Evolutionary conservation across 768 basidiomycete species (phyloP).

Genomic region (Boletus barrowsii): DNA sequence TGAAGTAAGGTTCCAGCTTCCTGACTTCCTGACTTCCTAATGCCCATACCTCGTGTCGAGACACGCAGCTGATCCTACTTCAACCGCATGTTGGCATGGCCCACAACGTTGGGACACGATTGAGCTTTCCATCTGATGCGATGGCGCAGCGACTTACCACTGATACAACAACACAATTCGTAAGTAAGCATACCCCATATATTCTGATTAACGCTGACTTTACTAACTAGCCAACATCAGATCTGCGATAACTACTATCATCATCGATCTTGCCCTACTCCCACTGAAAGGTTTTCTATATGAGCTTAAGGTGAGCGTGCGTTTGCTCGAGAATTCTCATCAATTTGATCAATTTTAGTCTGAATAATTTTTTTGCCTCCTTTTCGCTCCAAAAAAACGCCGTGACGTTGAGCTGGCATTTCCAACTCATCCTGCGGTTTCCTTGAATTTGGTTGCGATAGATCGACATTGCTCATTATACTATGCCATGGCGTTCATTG

Average conservation of each 20-base stretch:
- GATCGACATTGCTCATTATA: slow-evolving; percentile 7
- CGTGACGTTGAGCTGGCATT: neutral
- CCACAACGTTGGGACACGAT: no score
- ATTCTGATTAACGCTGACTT: neutral
- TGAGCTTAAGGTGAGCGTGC: slow-evolving; percentile 10
- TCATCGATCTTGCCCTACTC: slow-evolving; percentile 10
- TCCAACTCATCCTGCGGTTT: slow-evolving; percentile 2
- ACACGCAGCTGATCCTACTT: no score
- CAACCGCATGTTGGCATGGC: no score
- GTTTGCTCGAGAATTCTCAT: no score
- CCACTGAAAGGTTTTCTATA: slow-evolving; percentile 10
- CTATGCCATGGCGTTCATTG: slow-evolving; percentile 7
- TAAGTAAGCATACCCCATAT: slow-evolving; percentile 1
- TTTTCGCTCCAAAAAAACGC: neutral
- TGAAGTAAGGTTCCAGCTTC: no score
- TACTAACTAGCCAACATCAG: slow-evolving; percentile 7
- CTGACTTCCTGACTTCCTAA: no score
- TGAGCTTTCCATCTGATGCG: no score
- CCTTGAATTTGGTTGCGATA: neutral
- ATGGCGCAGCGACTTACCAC: neutral
- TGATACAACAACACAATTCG: neutral
- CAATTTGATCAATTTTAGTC: slow-evolving; percentile 3
- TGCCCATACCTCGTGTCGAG: no score
- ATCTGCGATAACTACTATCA: slow-evolving; percentile 13
- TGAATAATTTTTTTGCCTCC: slow-evolving; percentile 19